phyloP scores from a whole-genome alignment of 106 monocot genomes.

The Narthecium ossifragum region DNA sequence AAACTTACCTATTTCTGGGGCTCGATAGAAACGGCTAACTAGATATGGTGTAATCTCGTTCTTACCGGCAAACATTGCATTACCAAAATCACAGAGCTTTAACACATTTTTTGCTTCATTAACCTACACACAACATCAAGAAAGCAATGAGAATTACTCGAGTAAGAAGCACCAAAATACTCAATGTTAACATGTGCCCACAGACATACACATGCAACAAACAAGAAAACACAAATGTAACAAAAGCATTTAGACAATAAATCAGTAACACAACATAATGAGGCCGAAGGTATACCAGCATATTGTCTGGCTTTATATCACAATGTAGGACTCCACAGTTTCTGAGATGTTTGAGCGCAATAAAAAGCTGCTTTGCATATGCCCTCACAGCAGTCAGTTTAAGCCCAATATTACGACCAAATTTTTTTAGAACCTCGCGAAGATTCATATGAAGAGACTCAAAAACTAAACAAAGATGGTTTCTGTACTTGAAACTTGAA shows the following conservation, averaged over 20 bases:
- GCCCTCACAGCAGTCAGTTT: slow-evolving; percentile 98
- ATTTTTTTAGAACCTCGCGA: slow-evolving; percentile 99
- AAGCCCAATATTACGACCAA: slow-evolving; percentile 99
- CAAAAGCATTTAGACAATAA: neutral
- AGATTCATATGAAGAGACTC: slow-evolving; percentile 99
- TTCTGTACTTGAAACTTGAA: slow-evolving; percentile 98
- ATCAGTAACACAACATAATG: too few species aligned
- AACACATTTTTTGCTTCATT: slow-evolving; percentile 92
- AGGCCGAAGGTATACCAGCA: slow-evolving; percentile 75
- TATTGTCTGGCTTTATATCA: slow-evolving; percentile 99
- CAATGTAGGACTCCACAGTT: slow-evolving; percentile 95
- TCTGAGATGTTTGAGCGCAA: slow-evolving; percentile 94
- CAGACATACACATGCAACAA: too few species aligned
- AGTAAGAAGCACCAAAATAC: too few species aligned
- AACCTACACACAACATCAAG: slow-evolving; percentile 42
- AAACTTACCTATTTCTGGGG: slow-evolving; percentile 97
- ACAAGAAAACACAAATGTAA: too few species aligned
- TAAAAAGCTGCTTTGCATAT: slow-evolving; percentile 99
- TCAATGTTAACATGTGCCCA: too few species aligned
- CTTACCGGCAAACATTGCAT: slow-evolving; percentile 95
- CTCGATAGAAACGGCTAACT: slow-evolving; percentile 98
- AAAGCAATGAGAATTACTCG: too few species aligned
- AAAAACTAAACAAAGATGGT: slow-evolving; percentile 99
- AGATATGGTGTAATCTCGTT: slow-evolving; percentile 97
- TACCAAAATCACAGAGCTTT: slow-evolving; percentile 99